These are phyloP conservation scores for Goffeauzyma gilvescens DNA, from an alignment of 768 basidiomycete species.

Conservation along the genomic window DNA sequence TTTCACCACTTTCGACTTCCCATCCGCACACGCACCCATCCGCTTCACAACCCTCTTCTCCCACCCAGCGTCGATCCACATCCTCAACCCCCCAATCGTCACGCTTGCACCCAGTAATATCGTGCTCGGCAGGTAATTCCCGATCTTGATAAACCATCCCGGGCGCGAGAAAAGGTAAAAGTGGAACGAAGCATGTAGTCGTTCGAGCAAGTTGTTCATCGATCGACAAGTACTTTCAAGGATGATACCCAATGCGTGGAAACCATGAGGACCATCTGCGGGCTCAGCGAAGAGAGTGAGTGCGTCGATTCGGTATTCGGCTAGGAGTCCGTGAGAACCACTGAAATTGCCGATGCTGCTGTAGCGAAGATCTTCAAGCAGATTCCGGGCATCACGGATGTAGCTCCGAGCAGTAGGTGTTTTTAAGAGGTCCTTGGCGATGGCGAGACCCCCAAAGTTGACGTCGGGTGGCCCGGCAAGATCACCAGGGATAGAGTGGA, in stretches of 20 bases:
- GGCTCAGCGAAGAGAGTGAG: constrained; percentile 77
- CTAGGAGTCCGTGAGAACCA: constrained; percentile 76
- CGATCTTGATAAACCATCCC: constrained; percentile 65
- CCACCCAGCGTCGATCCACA: constrained; percentile 56
- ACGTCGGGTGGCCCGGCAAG: not conserved
- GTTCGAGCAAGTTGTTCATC: constrained; percentile 81
- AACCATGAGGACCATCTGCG: constrained; percentile 80
- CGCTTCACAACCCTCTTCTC: constrained; percentile 4
- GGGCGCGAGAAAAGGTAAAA: constrained; percentile 64
- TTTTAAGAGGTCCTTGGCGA: too few relatives aligned
- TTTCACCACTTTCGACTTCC: constrained; percentile 6
- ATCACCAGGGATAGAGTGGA: constrained; percentile 50
- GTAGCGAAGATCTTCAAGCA: constrained; percentile 51
- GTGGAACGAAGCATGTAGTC: constrained; percentile 93
- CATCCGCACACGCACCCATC: not conserved
- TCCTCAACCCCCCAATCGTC: constrained; percentile 60
- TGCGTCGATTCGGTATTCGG: constrained; percentile 87
- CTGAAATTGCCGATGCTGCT: constrained; percentile 63
- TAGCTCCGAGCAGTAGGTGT: too few relatives aligned
- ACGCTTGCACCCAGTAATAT: constrained; percentile 66
- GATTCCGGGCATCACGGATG: constrained; percentile 41
- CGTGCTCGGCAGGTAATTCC: constrained; percentile 70
- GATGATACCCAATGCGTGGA: constrained; percentile 68
- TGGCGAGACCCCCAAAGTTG: too few relatives aligned
- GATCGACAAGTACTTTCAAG: constrained; percentile 76